phyloP scores from a whole-genome alignment of 306 rosid species.

The Inga oerstediana region DNA sequence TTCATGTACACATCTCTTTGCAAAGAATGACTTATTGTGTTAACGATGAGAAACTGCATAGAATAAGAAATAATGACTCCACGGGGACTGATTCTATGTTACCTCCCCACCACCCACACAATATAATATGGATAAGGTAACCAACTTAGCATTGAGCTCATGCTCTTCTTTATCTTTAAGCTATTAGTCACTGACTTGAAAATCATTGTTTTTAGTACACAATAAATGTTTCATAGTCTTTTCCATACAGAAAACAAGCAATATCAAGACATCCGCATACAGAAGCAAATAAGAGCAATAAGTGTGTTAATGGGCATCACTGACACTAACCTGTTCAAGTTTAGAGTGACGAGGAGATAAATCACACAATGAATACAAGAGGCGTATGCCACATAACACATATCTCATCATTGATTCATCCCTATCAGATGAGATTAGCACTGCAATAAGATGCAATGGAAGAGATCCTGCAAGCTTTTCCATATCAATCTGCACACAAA shows the following conservation, averaged over 20 bases:
- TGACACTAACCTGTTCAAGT: conserved; percentile 77
- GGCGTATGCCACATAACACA: conserved; percentile 75
- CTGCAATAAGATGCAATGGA: conserved; percentile 79
- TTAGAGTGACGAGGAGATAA: conserved; percentile 82
- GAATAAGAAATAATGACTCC: not conserved
- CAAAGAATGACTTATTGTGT: not conserved
- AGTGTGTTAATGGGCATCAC: conserved; percentile 8
- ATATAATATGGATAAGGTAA: conserved; percentile 1
- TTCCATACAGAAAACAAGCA: not conserved
- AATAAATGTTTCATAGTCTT: conserved; percentile 19
- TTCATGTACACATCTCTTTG: not conserved
- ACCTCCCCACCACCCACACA: conserved; percentile 6
- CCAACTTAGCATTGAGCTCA: conserved; percentile 29
- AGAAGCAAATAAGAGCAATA: conserved; percentile 32
- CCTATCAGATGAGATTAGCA: conserved; percentile 58
- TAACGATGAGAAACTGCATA: not conserved
- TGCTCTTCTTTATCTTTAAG: conserved; percentile 21
- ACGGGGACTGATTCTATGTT: not conserved
- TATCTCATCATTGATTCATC: conserved; percentile 65
- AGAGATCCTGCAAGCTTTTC: conserved; percentile 83
- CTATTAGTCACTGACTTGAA: conserved; percentile 4
- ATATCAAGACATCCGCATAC: not conserved
- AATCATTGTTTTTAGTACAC: conserved; percentile 19
- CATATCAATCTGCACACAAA: conserved; percentile 71
- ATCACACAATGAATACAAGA: conserved; percentile 88